These are phyloP conservation scores for Amniculicola lignicola DNA, from an alignment of 495 filamentous ascomycete species.

Conservation along the genomic window DNA sequence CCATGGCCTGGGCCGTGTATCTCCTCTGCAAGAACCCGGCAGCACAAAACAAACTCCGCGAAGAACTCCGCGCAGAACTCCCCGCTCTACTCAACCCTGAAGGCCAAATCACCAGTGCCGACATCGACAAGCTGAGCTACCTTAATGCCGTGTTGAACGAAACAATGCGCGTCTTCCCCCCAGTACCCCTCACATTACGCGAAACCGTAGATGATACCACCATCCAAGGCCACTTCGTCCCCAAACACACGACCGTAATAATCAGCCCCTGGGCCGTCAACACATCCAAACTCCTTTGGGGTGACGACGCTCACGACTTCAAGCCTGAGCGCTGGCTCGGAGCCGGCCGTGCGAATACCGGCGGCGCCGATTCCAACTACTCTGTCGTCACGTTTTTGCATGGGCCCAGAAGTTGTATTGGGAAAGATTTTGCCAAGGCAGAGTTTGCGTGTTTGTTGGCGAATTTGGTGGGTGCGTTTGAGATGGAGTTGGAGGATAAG, in stretches of 20 bases:
- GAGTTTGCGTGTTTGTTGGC: constrained; percentile 85
- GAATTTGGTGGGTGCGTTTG: constrained; percentile 66
- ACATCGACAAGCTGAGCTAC: constrained; percentile 56
- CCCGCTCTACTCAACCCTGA: constrained; percentile 51
- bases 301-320: constrained; percentile 42
- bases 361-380: constrained; percentile 43
- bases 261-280: constrained; percentile 49
- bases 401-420: constrained; percentile 50
- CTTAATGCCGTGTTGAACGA: constrained; percentile 63
- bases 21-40: constrained; percentile 57
- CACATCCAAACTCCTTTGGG: constrained; percentile 39
- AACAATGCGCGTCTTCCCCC: constrained; percentile 55
- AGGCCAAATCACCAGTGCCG: constrained; percentile 48
- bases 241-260: constrained; percentile 54
- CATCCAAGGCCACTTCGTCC: constrained; percentile 55
- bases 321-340: constrained; percentile 47
- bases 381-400: constrained; percentile 46
- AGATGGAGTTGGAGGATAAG: constrained; percentile 51
- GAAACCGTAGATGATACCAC: constrained; percentile 60
- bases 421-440: constrained; percentile 68
- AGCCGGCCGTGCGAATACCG: constrained; percentile 39
- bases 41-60: constrained; percentile 56
- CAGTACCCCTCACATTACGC: constrained; percentile 62
- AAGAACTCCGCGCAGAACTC: constrained; percentile 60
- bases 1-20: constrained; percentile 60